Evolutionary conservation across 148 eudicot species (phyloP).

Genomic region (Nepenthes mirabilis): DNA sequence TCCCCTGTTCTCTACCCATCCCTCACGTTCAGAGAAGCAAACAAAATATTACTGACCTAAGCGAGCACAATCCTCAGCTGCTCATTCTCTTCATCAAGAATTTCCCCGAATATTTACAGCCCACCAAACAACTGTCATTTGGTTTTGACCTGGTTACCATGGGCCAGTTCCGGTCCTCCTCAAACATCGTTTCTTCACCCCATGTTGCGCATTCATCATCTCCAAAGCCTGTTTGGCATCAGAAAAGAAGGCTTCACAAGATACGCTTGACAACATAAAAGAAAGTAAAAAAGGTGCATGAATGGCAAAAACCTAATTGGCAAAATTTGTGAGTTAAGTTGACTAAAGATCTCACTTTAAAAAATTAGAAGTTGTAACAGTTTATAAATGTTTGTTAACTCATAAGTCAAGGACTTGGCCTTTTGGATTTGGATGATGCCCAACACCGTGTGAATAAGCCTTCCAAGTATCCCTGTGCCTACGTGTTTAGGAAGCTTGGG

Average conservation of each 20-base stretch:
- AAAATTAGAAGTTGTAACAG: too few species aligned
- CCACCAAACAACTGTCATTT: slow-evolving; percentile 6
- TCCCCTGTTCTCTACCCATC: neutral
- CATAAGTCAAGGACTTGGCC: too few species aligned
- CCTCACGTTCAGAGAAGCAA: neutral
- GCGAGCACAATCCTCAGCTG: slow-evolving; percentile 3
- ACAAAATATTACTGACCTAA: slow-evolving; percentile 6
- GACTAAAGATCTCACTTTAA: too few species aligned
- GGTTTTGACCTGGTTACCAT: slow-evolving; percentile 35
- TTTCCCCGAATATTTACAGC: slow-evolving; percentile 27
- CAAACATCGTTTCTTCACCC: slow-evolving; percentile 44
- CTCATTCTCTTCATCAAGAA: slow-evolving; percentile 7
- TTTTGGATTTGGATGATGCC: too few species aligned
- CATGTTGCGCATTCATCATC: slow-evolving; percentile 42
- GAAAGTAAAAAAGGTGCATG: neutral
- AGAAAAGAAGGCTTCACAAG: neutral
- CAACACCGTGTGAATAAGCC: too few species aligned
- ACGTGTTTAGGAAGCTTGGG: too few species aligned
- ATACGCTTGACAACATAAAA: neutral
- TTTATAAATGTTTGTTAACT: too few species aligned
- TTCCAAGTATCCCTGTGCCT: too few species aligned
- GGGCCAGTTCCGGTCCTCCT: slow-evolving; percentile 80
- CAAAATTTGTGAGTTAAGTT: too few species aligned
- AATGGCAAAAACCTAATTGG: neutral
- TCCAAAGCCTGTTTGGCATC: slow-evolving; percentile 38